These are phyloP conservation scores for Arthrobotrys megalospora DNA, from an alignment of 2,329 filamentous ascomycete species.

Conservation along the genomic window DNA sequence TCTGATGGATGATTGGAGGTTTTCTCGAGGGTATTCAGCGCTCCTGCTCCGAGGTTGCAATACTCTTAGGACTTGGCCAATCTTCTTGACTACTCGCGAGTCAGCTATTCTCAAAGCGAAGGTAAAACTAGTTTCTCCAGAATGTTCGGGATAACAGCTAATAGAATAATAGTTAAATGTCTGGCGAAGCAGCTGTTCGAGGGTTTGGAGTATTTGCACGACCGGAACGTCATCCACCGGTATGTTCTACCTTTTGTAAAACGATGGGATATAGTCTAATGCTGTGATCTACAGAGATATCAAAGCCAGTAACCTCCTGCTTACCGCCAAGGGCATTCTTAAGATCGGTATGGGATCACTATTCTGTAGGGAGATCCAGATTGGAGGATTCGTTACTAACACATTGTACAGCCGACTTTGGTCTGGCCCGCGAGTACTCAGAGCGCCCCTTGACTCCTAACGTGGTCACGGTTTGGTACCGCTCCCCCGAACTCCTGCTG, in stretches of 20 bases:
- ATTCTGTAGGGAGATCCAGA: neutral
- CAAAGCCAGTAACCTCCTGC: conserved; percentile 67
- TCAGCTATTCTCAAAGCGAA: conserved; percentile 66
- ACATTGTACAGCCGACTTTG: conserved; percentile 65
- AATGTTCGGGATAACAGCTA: neutral
- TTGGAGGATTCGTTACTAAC: conserved; percentile 5
- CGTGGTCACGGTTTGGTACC: conserved; percentile 99
- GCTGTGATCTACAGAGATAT: conserved; percentile 65
- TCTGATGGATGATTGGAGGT: conserved; percentile 48
- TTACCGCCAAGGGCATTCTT: conserved; percentile 66
- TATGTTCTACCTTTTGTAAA: conserved; percentile 46
- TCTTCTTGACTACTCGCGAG: conserved; percentile 66
- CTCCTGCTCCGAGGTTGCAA: conserved; percentile 55
- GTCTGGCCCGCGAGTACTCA: conserved; percentile 66
- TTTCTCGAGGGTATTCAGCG: conserved; percentile 59
- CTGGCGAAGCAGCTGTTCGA: conserved; percentile 67
- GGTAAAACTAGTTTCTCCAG: conserved; percentile 59
- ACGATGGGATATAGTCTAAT: conserved; percentile 18
- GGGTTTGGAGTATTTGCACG: conserved; percentile 67
- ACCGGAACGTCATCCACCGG: conserved; percentile 67
- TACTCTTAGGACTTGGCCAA: conserved; percentile 66
- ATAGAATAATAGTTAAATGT: conserved; percentile 65
- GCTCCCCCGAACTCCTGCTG: conserved; percentile 91
- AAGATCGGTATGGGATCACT: conserved; percentile 65
- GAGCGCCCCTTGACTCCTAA: conserved; percentile 66